phyloP scores from a whole-genome alignment of 768 basidiomycete species.

The Boletellus ananas region DNA sequence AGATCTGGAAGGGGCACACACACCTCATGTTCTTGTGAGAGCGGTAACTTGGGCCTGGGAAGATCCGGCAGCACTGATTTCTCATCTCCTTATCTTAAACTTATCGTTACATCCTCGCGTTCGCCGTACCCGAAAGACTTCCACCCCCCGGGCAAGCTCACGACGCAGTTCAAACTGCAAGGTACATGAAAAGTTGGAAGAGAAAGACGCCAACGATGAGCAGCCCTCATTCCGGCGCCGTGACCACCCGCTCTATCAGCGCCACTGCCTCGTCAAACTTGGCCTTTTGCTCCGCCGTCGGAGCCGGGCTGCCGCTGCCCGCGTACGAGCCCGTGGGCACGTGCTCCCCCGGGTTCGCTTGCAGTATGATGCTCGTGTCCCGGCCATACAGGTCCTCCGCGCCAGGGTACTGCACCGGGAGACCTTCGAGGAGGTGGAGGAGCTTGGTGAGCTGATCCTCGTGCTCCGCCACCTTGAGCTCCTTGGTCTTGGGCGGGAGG shows the following conservation, averaged over 20 bases:
- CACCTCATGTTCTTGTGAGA: too few relatives aligned
- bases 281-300: constrained; percentile 59
- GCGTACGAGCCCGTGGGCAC: constrained; percentile 56
- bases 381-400: constrained; percentile 71
- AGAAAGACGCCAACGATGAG: background rate
- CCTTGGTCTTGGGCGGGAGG: constrained; percentile 44
- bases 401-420: constrained; percentile 37
- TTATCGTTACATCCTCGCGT: too few relatives aligned
- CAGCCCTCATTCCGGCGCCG: background rate
- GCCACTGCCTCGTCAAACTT: constrained; percentile 68
- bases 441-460: constrained; percentile 34
- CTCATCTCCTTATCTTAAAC: too few relatives aligned
- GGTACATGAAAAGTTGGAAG: too few relatives aligned
- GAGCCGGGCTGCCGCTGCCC: constrained; percentile 43
- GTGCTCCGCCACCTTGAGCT: constrained; percentile 35
- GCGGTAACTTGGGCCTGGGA: too few relatives aligned
- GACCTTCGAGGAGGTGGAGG: constrained; percentile 54
- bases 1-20: too few relatives aligned
- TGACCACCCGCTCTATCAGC: constrained; percentile 52
- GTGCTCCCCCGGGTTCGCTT: constrained; percentile 42
- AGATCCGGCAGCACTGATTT: too few relatives aligned
- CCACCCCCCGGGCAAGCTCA: background rate
- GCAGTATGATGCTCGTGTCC: constrained; percentile 62
- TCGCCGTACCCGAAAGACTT: background rate
- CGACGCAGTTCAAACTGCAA: background rate